phyloP scores from a whole-genome alignment of 352 stramenopile genomes.

The Phytophthora cryptogea region DNA sequence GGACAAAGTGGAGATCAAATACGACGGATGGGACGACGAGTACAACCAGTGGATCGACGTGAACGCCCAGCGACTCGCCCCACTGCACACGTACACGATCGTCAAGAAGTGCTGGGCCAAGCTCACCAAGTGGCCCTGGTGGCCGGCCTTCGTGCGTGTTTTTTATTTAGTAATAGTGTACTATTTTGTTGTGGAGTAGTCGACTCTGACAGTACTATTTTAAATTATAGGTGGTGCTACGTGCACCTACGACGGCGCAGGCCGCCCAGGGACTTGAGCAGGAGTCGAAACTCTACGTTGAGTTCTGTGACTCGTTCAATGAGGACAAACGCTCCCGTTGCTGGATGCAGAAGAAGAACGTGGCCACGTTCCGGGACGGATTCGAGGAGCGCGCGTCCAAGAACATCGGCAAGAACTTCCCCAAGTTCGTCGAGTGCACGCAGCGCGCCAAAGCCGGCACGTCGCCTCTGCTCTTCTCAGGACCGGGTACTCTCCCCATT shows the following conservation, averaged over 20 bases:
- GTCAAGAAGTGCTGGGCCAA: slow-evolving; percentile 89
- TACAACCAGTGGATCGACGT: slow-evolving; percentile 81
- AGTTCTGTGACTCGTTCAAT: slow-evolving; percentile 84
- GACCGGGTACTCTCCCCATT: slow-evolving; percentile 67
- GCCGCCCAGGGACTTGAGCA: slow-evolving; percentile 59
- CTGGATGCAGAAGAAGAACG: slow-evolving; percentile 87
- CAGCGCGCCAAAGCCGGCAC: slow-evolving; percentile 71
- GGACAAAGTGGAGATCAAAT: slow-evolving; percentile 79
- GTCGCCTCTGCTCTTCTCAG: slow-evolving; percentile 71
- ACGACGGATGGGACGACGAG: slow-evolving; percentile 82
- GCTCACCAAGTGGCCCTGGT: slow-evolving; percentile 84
- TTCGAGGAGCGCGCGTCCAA: slow-evolving; percentile 83
- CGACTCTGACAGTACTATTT: neutral
- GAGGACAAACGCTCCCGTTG: slow-evolving; percentile 75
- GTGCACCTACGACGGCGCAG: slow-evolving; percentile 56
- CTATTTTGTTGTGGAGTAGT: slow-evolving; percentile 1
- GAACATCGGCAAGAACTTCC: slow-evolving; percentile 83
- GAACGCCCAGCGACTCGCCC: slow-evolving; percentile 60
- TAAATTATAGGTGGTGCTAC: slow-evolving; percentile 58
- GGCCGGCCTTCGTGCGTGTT: slow-evolving; percentile 64
- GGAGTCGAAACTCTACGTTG: slow-evolving; percentile 81
- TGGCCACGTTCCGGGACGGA: slow-evolving; percentile 66
- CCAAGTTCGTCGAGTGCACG: slow-evolving; percentile 68
- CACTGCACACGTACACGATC: slow-evolving; percentile 82
- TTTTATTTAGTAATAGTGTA: slow-evolving; percentile 12